Evolutionary conservation across 371 early-diverging fungal genomes (phyloP), one percentile per base, ranked within the genome.

Genomic region (Apophysomyces sp.): DNA sequence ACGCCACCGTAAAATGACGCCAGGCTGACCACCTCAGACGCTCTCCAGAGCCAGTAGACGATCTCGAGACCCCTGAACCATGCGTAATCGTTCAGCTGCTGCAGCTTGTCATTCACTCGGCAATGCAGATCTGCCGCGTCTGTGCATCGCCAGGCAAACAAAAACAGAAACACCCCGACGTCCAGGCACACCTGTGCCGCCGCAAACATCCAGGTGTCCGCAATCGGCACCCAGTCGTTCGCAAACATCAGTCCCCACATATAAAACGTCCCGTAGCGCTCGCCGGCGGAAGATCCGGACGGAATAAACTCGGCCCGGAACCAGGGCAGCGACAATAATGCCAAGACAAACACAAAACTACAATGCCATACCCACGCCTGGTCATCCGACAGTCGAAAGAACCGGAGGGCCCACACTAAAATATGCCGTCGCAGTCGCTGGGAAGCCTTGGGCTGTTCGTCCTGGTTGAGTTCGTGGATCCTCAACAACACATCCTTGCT

Each of bases 201-300:
- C 1, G 81, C 78, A 74, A 74, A 82, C 58, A 88, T 74, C 92
- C 91, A 94, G 1, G 94, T 92, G 66, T 94, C 95, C 24, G 86
- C 77, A 57, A 92, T 72, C 0, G 95, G 94, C 0, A 88, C 72
- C 93, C 93, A 94, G n/a, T 83, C 85, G 1, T 81, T 73, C 0
- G 60, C 71, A 67, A 73, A 63, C 21, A 58, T 41, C 16, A 91
- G 73, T 1, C 90, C 89, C 66, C 80, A 86, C 27, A 87, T 61
- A 64, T 86, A 86, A 60, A 89, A 85, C 13, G 68, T 77, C 3
- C 86, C 86, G 26, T 71, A 75, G 2, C 81, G 72, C 32, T 78
- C 78, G 3, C 72, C 62, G 7, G 70, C 59, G 2, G 58, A 58
- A 6, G 66, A 62, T 13, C 72, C 85, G 0, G 82, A 75, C 0